Evolutionary conservation across 805 yeast species (phyloP), one percentile per base, ranked within the genome.

Genomic region (Torulaspora indica): DNA sequence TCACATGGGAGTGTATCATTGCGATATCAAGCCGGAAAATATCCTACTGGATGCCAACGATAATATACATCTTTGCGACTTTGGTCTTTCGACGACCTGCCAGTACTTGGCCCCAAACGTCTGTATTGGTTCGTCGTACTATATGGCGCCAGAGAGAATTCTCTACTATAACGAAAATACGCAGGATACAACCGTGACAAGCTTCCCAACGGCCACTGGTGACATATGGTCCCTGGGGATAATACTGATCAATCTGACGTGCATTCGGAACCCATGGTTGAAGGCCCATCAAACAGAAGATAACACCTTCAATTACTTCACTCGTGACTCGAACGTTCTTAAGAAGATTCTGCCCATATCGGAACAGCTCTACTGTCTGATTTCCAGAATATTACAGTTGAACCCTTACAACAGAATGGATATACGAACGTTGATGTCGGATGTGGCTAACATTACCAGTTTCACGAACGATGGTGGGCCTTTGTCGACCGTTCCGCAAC

Each of bases 11-110:
- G 79, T 91, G 29, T 91, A 81, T 62, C 98, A 90, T 63, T 85
- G 97, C 60, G 98, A 90, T 66, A 78, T 90, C 52, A 93, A 93
- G 69, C 98, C 98, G 5, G 98, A 93, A 64, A 93, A 93, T 69
- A 77, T 93, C 45, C 70, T 93, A 57, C 79, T 89, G 65, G 58
- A 72, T 76, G 55, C 87, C 80, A 46, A 61, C 73, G 42, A 73
- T 68, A 43, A 69, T 83, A 45, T 76, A 74, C 51, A 71, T 82
- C 48, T 91, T 5, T 65, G 95, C 29, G 98, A 91, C 68, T 91
- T 93, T 66, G 98, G 98, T 4, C 72, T 91, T 17, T 89, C 96
- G 17, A 77, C 91, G 46, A 74, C 76, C 38, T 73, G 76, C 8
- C 67, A 72, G 32, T 66, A 58, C 45, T 74, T 84, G 31, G 78